Base-by-base conservation (phyloP, 768 basidiomycete genomes). In the Pseudohyphozyma bogoriensis region DNA sequence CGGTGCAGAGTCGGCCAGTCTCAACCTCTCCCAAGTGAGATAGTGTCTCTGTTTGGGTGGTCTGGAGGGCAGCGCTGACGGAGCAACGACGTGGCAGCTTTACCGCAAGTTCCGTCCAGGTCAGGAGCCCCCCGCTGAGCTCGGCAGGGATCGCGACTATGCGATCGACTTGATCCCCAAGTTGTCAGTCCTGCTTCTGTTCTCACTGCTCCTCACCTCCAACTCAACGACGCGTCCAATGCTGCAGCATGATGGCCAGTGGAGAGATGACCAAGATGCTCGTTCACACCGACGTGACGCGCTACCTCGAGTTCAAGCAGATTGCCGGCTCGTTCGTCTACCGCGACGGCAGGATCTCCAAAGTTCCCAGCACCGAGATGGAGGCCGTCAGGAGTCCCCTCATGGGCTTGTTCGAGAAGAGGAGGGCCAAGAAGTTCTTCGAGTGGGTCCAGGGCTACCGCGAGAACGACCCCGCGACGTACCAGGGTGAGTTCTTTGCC, bases 351-450 rank as follows among this genome's bases (percentile, higher is more conserved):
- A 87, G 76, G 77, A 95, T 99, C 76, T 89, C 88, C 63, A 99
- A 99, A 76, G 95, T 99, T 13, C 95, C 95, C 35, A 86, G 86
- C 71, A 96, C 90, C 9, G 92, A 97, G 78, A 84, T 92, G 79
- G 95, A 99, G 78, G 95, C 95, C 12, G 86, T 96, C 59, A 85
- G 77, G 75, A 90, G 87, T 70, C 87, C 91, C 36, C 79, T 99
- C 70, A 97, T 99, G 92, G 95, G 95, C n/a, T 77, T 97, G 40
- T 97, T 97, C 69, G 95, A 99, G 81, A 99, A 99, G 78, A 79
- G 91, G 64, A 80, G 95, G 40, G 93, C 93, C 22, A 95, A 92
- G 82, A 95, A 92, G 73, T 99, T 99, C 79, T 97, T 99, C 72
- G 85, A 88, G 75, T 99, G 92, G 76, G 74, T 99, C 65, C 95